Evolutionary conservation across 805 yeast species (phyloP), one percentile per base, ranked within the genome.

Genomic region (Teunomyces gatunensis): DNA sequence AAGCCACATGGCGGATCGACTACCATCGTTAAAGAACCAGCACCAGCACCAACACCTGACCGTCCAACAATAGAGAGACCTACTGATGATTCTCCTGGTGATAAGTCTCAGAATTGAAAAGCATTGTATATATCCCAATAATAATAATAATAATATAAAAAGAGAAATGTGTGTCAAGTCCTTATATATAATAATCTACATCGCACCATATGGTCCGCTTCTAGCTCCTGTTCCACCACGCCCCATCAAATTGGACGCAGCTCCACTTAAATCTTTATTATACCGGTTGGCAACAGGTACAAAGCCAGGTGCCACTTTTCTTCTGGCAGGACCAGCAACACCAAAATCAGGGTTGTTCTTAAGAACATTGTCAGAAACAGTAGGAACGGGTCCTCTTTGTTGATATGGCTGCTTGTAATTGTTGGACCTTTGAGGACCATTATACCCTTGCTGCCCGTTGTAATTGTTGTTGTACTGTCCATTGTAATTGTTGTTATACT

Each of bases 1-100:
- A 86, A 83, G 57, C 91, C 91, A 0, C 68, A 61, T 37, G 60
- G 68, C 37, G 60, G 68, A 1, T 52, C 55, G 13, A 65, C 68
- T 11, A 61, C 53, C 18, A 50, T 56, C 13, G 59, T 64, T 4
- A 62, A 60, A n/a, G 55, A 40, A 25, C 47, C 48, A 7, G 55
- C 54, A 11, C 43, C 48, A 7, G 55, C 54, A 11, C 43, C 49
- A 23, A 29, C 41, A 28, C 46, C 32, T 32, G 30, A 17, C 33
- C 37, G 50, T n/a, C 50, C 50, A 6, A 11, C 49, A 4, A 42
- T 43, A 46, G 49, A 46, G 5, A 29, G 30, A 18, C 52, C 52
- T 5, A 27, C 18, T 23, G 47, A 13, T 6, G 27, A 25, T 25
- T 25, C 27, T 23, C 25, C 21, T n/a, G 11, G 6, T n/a, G 40